Percentiles rank a stretch among this genome's conserved stretches.
phyloP scores from a whole-genome alignment of 768 basidiomycete genomes.

The Xerocomellus amylosporus region DNA sequence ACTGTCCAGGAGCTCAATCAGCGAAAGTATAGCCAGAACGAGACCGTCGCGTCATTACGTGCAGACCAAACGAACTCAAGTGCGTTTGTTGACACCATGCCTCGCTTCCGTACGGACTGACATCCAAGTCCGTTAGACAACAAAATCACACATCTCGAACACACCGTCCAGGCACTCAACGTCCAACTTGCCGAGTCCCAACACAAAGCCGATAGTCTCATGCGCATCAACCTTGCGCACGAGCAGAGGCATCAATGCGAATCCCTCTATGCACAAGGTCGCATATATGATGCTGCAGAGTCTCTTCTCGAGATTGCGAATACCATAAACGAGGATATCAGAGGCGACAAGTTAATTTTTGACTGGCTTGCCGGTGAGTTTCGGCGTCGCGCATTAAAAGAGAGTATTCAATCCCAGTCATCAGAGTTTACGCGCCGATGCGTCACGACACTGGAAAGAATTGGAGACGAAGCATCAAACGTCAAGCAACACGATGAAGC shows the following conservation, averaged over 20 bases:
- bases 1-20: background rate
- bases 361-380: background rate
- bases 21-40: background rate
- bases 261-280: background rate
- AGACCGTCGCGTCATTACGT: background rate
- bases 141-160: too few species aligned
- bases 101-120: too few species aligned
- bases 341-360: background rate
- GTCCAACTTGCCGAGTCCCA: background rate
- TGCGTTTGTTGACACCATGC: background rate
- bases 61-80: background rate
- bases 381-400: rapidly evolving
- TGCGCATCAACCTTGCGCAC: too few species aligned
- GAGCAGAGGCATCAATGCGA: background rate
- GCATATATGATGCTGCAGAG: background rate
- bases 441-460: background rate
- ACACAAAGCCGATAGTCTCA: background rate
- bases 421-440: conserved; percentile 2
- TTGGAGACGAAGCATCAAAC: background rate
- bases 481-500: background rate
- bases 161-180: too few species aligned
- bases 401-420: background rate
- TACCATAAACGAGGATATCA: background rate
- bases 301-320: background rate
- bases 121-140: too few species aligned